Evolutionary conservation across 163 green algal species (phyloP).

Genomic region (Scenedesmus sp.): DNA sequence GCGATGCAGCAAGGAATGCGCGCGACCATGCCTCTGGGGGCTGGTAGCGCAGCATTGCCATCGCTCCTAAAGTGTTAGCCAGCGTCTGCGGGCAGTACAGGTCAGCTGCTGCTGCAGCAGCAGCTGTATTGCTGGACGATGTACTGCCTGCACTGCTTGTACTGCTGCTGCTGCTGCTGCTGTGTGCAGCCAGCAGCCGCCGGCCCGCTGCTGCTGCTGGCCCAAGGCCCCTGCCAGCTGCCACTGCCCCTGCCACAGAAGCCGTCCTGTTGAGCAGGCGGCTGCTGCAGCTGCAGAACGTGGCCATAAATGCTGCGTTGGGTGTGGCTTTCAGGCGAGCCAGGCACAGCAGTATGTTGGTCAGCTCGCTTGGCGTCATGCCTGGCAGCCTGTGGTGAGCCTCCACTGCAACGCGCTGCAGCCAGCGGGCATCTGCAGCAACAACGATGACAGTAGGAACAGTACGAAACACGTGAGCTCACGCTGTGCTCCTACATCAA

Average conservation of each 20-base stretch:
- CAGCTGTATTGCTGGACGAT: neutral
- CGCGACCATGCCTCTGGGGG: constrained; percentile 29
- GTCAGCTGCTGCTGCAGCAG: constrained; percentile 6
- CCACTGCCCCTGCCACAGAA: neutral
- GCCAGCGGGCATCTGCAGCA: constrained; percentile 14
- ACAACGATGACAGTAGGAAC: neutral
- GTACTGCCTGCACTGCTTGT: neutral
- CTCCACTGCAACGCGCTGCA: neutral
- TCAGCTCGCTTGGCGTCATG: constrained; percentile 21
- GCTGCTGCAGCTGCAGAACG: constrained; percentile 13
- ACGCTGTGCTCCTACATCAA: no score
- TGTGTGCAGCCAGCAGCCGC: neutral
- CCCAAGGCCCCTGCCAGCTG: neutral
- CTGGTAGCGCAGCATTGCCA: constrained; percentile 19
- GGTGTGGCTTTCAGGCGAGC: neutral
- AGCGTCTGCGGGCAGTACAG: constrained; percentile 25
- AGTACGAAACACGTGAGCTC: neutral
- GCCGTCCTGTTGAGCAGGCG: neutral
- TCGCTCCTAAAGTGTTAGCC: constrained; percentile 24
- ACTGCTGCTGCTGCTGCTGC: neutral
- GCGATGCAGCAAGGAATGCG: constrained; percentile 28
- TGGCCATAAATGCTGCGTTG: neutral
- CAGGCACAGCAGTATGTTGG: constrained; percentile 11
- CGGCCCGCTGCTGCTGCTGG: neutral
- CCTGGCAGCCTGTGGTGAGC: constrained; percentile 22